These are phyloP conservation scores for Euclidium syriacum DNA, from an alignment of 345 rosid genomes.

Conservation along the genomic window DNA sequence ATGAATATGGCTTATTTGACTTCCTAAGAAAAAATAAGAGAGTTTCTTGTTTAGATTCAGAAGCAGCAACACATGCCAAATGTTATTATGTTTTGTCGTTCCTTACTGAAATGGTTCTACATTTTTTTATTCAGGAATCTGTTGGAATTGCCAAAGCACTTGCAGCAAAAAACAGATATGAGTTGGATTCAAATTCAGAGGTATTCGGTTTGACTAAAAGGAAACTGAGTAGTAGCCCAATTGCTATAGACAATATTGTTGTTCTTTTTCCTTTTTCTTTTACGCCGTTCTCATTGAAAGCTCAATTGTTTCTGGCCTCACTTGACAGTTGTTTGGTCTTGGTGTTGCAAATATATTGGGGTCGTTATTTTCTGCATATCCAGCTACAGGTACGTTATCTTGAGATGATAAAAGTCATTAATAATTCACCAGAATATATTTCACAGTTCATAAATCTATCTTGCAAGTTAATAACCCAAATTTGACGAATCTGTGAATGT, in stretches of 20 bases:
- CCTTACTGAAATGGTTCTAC: not conserved
- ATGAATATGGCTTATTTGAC: not conserved
- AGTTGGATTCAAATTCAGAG: slow-evolving; percentile 96
- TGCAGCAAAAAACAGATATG: slow-evolving; percentile 96
- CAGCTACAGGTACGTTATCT: slow-evolving; percentile 73
- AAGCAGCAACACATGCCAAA: not conserved
- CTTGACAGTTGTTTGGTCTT: slow-evolving; percentile 86
- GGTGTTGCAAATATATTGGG: slow-evolving; percentile 91
- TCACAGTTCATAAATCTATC: not conserved
- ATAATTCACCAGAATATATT: not conserved
- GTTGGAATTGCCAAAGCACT: slow-evolving; percentile 99
- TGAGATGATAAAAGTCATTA: slow-evolving; percentile 13
- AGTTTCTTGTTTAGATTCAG: not conserved
- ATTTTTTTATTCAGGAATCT: slow-evolving; percentile 64
- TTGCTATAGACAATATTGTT: not conserved
- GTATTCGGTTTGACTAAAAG: slow-evolving; percentile 32
- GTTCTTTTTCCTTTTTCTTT: not conserved
- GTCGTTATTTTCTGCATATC: slow-evolving; percentile 84
- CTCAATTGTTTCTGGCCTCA: slow-evolving; percentile 13
- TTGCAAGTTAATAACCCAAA: not conserved
- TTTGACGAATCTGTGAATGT: slow-evolving; percentile 14
- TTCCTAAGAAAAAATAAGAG: not conserved
- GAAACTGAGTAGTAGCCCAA: not conserved
- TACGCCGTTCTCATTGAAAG: slow-evolving; percentile 1
- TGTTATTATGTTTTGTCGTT: not conserved